Evolutionary conservation across 208 protist species (phyloP).

Genomic region (Leishmania mexicana): DNA sequence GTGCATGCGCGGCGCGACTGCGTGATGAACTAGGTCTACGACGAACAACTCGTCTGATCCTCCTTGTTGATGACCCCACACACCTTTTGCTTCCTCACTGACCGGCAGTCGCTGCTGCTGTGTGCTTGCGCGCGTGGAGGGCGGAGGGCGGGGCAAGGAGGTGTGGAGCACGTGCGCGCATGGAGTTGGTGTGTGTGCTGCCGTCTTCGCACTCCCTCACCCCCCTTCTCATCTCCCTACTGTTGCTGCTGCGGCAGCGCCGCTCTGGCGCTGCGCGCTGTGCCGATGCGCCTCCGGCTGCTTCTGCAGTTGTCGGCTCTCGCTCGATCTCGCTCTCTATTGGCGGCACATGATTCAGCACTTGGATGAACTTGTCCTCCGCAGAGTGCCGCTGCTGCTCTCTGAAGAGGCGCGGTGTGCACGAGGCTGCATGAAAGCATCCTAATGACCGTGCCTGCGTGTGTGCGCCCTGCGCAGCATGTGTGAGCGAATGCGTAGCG

Average conservation of each 20-base stretch:
- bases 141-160: not conserved
- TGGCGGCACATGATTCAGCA: constrained; percentile 14
- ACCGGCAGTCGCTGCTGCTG: constrained; percentile 9
- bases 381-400: constrained; percentile 14
- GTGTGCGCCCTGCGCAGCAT: not conserved
- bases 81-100: constrained; percentile 39
- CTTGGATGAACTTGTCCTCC: constrained; percentile 26
- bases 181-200: not conserved
- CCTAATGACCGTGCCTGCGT: constrained; percentile 16
- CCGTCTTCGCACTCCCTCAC: not conserved
- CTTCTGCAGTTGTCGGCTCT: too few relatives aligned
- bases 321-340: not conserved
- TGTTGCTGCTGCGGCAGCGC: not conserved
- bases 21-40: constrained; percentile 19
- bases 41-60: constrained; percentile 34
- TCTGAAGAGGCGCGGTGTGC: not conserved
- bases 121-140: not conserved
- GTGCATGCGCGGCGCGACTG: constrained; percentile 9
- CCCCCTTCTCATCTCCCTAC: not conserved
- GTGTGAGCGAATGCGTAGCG: not conserved
- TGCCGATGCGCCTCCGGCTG: too few relatives aligned
- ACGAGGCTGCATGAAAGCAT: constrained; percentile 22
- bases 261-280: not conserved
- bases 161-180: not conserved
- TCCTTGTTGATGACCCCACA: constrained; percentile 22